A percentile compares a stretch with the other conserved stretches of the same genome.
Evolutionary conservation across 495 filamentous ascomycete species (phyloP).

Genomic region (Trichodelitschia bisporula): DNA sequence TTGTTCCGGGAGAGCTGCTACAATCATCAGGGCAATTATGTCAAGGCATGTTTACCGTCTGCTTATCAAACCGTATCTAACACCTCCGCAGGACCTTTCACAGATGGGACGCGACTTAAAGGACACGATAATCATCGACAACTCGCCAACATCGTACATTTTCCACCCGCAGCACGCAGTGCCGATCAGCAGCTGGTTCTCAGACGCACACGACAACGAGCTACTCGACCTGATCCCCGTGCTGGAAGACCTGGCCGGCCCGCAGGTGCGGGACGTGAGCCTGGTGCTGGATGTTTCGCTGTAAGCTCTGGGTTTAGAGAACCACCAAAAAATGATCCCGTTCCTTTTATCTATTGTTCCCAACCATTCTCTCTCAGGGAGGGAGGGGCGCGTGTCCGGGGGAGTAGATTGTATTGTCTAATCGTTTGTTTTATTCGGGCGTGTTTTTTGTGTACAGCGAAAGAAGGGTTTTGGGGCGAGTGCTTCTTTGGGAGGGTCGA

Average conservation of each 20-base stretch:
- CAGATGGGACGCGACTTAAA: conserved; percentile 88
- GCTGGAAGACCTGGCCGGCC: conserved; percentile 80
- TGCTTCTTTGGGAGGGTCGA: too few species aligned
- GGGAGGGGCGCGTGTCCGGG: too few species aligned
- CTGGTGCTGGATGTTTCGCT: conserved; percentile 89
- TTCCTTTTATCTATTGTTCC: background rate
- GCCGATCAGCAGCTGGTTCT: conserved; percentile 99
- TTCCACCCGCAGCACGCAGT: conserved; percentile 99
- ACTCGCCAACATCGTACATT: conserved; percentile 96
- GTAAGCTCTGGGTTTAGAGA: conserved; percentile 26
- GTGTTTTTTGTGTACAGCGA: too few species aligned
- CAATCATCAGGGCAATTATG: conserved; percentile 98
- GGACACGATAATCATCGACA: conserved; percentile 99
- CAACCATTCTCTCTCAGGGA: too few species aligned
- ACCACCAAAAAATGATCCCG: too few species aligned
- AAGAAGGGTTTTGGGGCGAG: too few species aligned
- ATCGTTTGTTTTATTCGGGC: too few species aligned
- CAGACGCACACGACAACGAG: conserved; percentile 98
- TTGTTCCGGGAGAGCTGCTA: conserved; percentile 97
- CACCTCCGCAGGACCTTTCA: conserved; percentile 44
- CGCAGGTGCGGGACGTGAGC: conserved; percentile 84
- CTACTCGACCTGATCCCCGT: conserved; percentile 94
- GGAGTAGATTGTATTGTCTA: too few species aligned
- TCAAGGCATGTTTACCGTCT: conserved; percentile 35
- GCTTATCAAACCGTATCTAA: conserved; percentile 1